Conservation (phyloP, 208 protist genomes). For the Herpetomonas tarakana region DNA sequence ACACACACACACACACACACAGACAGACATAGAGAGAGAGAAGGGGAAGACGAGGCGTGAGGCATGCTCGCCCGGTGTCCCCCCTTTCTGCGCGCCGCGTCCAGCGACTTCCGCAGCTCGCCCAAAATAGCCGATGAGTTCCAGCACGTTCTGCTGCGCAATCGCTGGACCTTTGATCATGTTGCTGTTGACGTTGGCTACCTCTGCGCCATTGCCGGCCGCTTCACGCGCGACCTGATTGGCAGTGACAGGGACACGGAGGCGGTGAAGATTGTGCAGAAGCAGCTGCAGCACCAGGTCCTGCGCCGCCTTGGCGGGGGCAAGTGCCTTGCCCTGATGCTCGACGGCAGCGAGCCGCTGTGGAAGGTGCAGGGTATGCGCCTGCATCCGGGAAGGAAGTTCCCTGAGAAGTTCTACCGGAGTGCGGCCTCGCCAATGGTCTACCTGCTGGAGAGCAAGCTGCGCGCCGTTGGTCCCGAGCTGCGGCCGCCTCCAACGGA, state of each 20-base stretch:
- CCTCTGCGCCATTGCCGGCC: slow-evolving; percentile 33
- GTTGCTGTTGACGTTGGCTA: slow-evolving; percentile 56
- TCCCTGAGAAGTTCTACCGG: slow-evolving; percentile 60
- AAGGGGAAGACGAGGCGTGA: slow-evolving; percentile 3
- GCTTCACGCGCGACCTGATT: slow-evolving; percentile 57
- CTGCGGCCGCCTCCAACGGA: slow-evolving; percentile 41
- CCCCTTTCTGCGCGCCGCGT: no score
- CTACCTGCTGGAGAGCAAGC: slow-evolving; percentile 61
- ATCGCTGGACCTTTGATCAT: slow-evolving; percentile 47
- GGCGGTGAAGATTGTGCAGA: slow-evolving; percentile 49
- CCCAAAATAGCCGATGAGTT: slow-evolving; percentile 53
- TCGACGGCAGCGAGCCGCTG: slow-evolving; percentile 69
- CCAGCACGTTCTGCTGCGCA: slow-evolving; percentile 39
- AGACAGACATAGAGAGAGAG: background rate
- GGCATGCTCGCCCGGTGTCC: no score
- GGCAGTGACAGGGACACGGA: slow-evolving; percentile 64
- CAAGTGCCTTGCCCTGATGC: slow-evolving; percentile 60
- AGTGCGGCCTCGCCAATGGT: slow-evolving; percentile 70
- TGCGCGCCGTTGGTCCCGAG: slow-evolving; percentile 34
- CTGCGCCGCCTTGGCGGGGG: slow-evolving; percentile 51
- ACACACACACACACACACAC: background rate
- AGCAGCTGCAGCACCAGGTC: slow-evolving; percentile 46
- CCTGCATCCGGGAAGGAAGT: slow-evolving; percentile 51
- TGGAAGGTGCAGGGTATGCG: slow-evolving; percentile 67
- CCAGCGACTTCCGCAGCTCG: slow-evolving; percentile 42